Evolutionary conservation across 352 stramenopile species (phyloP), one percentile per base, ranked within the genome.

Genomic region (Phytophthora hibernalis): DNA sequence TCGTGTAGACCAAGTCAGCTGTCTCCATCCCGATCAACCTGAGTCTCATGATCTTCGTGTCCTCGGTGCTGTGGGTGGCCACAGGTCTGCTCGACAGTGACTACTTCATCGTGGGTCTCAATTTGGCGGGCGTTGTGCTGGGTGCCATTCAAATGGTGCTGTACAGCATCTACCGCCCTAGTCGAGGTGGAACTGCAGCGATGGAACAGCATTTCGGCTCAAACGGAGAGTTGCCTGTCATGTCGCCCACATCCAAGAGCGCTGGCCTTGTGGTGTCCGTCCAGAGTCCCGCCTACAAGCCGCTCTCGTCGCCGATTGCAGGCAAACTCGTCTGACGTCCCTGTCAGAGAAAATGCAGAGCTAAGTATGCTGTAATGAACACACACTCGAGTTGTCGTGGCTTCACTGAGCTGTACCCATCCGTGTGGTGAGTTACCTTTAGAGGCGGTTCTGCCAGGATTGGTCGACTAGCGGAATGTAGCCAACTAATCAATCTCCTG

Each of bases 1-100:
- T 89, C 8, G 18, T 89, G 13, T 21, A 55, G 13, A 79, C 65
- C 53, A 83, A 84, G 55, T 79, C 69, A 7, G 65, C 71, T 11
- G 45, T 54, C 15, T 84, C 75, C 10, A 84, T 89, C 37, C 77
- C 74, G 8, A 78, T 90, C 45, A 63, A 74, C 30, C 79, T 90
- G 57, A 74, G 77, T n/a, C 18, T 78, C 18, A 82, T 79, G 38
- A 80, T 77, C 21, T 64, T 76, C n/a, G n/a, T 69, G 30, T 84
- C 80, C 28, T 85, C 80, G 33, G 60, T 54, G 0, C 52, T 87
- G 4, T 91, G 79, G 80, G 72, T 84, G 12, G 54, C 72, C 33
- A 83, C 82, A 24, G 79, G 68, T 12, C 48, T 82, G 15, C 57
- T 85, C 1, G 70, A 80, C 47, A 30, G 68, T 60, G 71, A 91